These are phyloP conservation scores for Decorospora gaudefroyi DNA, from an alignment of 2,329 filamentous ascomycete genomes.

Conservation along the genomic window DNA sequence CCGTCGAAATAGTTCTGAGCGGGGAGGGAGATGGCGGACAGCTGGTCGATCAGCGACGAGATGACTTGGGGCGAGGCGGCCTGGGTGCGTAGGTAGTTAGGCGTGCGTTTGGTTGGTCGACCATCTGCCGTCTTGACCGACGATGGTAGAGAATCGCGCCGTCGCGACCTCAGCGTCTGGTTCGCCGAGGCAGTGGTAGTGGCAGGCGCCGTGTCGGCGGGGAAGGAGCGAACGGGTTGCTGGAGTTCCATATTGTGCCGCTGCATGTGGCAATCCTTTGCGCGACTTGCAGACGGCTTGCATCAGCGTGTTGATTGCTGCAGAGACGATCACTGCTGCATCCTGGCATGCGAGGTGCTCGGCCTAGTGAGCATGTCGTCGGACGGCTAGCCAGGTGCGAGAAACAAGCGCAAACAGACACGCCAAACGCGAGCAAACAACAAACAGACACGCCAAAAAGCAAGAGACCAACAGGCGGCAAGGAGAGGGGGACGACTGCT, in stretches of 20 bases:
- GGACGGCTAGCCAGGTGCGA: background rate
- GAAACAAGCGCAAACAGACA: background rate
- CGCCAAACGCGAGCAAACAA: background rate
- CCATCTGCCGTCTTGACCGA: slow-evolving; percentile 22
- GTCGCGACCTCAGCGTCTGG: slow-evolving; percentile 34
- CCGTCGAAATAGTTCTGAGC: slow-evolving; percentile 68
- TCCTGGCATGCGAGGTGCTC: slow-evolving; percentile 10
- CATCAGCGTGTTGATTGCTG: slow-evolving; percentile 7
- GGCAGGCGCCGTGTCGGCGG: slow-evolving; percentile 1
- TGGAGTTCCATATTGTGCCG: slow-evolving; percentile 9
- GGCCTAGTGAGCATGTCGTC: slow-evolving; percentile 5
- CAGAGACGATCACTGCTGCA: slow-evolving; percentile 9
- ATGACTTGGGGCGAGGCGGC: slow-evolving; percentile 69
- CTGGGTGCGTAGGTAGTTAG: slow-evolving; percentile 46
- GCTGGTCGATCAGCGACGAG: slow-evolving; percentile 64
- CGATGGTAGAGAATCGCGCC: slow-evolving; percentile 38
- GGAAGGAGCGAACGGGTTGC: slow-evolving; percentile 6
- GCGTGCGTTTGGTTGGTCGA: slow-evolving; percentile 33
- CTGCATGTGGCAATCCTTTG: slow-evolving; percentile 3
- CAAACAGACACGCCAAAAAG: background rate
- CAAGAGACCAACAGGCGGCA: slow-evolving; percentile 1
- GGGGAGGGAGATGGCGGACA: slow-evolving; percentile 65
- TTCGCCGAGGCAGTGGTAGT: slow-evolving; percentile 10
- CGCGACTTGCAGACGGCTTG: background rate
- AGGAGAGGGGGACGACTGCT: slow-evolving; percentile 8